Evolutionary conservation across 345 rosid species (phyloP).

Genomic region (Mangifera indica): DNA sequence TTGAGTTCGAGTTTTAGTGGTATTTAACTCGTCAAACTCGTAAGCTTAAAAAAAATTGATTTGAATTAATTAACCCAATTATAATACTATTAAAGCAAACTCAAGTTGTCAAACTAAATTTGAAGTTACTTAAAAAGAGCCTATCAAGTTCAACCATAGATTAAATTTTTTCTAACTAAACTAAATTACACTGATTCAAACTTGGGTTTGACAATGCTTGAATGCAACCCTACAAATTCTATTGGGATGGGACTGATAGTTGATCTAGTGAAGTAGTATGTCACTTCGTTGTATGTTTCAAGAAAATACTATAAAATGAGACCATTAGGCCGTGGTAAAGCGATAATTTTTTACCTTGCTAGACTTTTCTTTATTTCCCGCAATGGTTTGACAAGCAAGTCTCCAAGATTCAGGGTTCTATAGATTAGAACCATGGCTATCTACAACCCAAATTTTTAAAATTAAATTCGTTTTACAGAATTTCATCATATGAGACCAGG

Average conservation of each 20-base stretch:
- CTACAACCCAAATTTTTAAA: neutral
- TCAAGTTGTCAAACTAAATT: too few species aligned
- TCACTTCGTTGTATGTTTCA: neutral
- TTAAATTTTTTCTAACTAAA: too few species aligned
- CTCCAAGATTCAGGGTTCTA: conserved; percentile 92
- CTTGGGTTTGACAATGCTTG: too few species aligned
- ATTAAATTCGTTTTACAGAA: neutral
- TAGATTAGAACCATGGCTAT: conserved; percentile 10
- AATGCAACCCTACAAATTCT: neutral
- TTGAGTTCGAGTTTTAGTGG: too few species aligned
- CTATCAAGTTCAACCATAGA: too few species aligned
- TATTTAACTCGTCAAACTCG: too few species aligned
- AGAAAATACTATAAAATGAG: neutral
- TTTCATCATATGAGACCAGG: neutral
- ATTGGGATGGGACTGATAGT: neutral
- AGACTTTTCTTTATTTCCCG: conserved; percentile 77
- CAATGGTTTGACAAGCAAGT: conserved; percentile 84
- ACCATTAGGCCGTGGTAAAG: neutral
- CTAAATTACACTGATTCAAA: too few species aligned
- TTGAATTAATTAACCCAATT: too few species aligned
- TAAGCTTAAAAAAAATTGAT: too few species aligned
- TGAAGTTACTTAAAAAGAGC: too few species aligned
- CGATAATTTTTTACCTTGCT: conserved; percentile 54
- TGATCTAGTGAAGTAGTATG: neutral
- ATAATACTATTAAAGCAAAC: too few species aligned